phyloP scores from a whole-genome alignment of 2,329 filamentous ascomycete genomes.

The Epichloe gansuensis region DNA sequence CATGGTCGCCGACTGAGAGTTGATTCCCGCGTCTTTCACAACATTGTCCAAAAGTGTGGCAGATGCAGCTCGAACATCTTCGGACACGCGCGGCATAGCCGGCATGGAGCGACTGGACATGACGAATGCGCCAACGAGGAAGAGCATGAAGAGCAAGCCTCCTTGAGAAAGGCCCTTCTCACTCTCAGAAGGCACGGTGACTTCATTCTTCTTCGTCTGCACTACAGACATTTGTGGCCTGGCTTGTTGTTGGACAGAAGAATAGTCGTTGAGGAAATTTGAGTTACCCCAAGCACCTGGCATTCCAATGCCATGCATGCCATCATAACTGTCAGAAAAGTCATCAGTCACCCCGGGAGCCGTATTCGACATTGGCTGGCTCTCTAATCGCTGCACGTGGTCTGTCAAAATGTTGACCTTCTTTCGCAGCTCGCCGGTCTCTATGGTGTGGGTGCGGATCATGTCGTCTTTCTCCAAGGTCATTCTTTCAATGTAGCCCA shows the following conservation, averaged over 20 bases:
- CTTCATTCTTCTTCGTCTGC: conserved; percentile 36
- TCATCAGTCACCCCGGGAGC: conserved; percentile 37
- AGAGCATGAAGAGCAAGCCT: conserved; percentile 81
- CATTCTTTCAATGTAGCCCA: conserved; percentile 62
- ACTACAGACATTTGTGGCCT: conserved; percentile 40
- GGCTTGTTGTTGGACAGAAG: conserved; percentile 49
- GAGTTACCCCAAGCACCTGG: conserved; percentile 70
- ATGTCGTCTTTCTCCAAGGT: conserved; percentile 85
- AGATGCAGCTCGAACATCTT: conserved; percentile 68
- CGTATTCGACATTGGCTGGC: conserved; percentile 28
- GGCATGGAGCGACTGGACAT: conserved; percentile 69
- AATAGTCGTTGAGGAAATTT: conserved; percentile 57
- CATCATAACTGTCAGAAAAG: conserved; percentile 60
- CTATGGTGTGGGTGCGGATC: conserved; percentile 74
- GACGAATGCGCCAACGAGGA: conserved; percentile 92
- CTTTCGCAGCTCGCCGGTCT: conserved; percentile 84
- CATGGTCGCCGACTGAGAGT: conserved; percentile 28
- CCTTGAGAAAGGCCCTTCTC: conserved; percentile 64
- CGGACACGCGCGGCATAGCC: conserved; percentile 63
- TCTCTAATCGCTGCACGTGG: conserved; percentile 59
- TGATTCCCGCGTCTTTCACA: conserved; percentile 64
- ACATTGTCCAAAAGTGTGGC: conserved; percentile 68
- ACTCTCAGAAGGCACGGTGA: conserved; percentile 27
- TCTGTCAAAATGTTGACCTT: conserved; percentile 74
- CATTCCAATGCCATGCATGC: conserved; percentile 77